Evolutionary conservation across 306 rosid species (phyloP), one percentile per base, ranked within the genome.

Genomic region (Glycine tomentella): DNA sequence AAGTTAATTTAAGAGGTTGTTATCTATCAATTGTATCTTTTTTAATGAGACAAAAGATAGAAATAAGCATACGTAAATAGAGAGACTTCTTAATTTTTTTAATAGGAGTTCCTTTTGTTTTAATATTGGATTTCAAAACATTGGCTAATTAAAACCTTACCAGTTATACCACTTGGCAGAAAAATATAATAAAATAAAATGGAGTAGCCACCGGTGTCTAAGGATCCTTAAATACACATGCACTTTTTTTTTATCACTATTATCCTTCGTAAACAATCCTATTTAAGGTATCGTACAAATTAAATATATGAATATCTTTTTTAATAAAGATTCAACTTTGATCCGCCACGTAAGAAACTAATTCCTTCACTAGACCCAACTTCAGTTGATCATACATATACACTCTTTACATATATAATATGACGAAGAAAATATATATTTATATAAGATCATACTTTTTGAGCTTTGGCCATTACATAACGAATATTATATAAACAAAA

Each of bases 171-270:
- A 57, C 69, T 44, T 44, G 56, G 25, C 6, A 42, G 25, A 74
- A 57, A 55, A 20, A 16, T 20, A 75, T 25, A 45, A 53, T 42
- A 3, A 50, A 80, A 80, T 9, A 12, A 66, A 81, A 33, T 34
- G 31, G 5, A 38, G 48, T 65, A 17, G 69, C 9, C 51, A 17
- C 12, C 13, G 9, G 65, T 76, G 65, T 31, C 1, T 36, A 81
- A 74, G 64, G 56, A 72, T 62, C 11, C 69, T 34, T 45, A 7
- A 50, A 63, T 51, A 25, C 31, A 25, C 31, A 25, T 25, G 31
- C 31, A 25, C 31, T 25, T 25, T 25, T 25, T 25, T 25, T 25
- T 25, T 25, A 25, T 25, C 31, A 25, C 31, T 25, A 25, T 25
- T 25, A 25, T 25, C 31, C 31, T 25, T 25, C 31, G 31, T 25